Base-by-base conservation (phyloP, 306 rosid genomes). In the Corylus americana region DNA sequence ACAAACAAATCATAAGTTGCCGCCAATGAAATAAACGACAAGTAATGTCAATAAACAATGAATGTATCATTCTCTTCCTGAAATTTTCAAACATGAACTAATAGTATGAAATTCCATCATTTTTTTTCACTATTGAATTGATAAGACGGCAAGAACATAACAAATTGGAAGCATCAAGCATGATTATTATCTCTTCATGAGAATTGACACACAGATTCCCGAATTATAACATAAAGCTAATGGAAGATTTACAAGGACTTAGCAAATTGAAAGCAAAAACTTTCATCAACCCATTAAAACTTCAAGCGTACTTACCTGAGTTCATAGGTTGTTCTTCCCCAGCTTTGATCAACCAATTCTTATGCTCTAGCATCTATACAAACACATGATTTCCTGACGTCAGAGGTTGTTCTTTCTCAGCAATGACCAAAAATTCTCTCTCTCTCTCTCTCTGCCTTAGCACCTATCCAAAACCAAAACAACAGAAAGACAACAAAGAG, bases 1-100 rank as follows among this genome's bases (percentile, higher is more conserved):
- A 49, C 81, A 83, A 80, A 79, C 75, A 86, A 77, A 79, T 79
- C 78, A 86, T 85, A 73, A 90, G 89, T 77, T 80, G 67, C 83
- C 62, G 78, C 77, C 54, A 63, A 83, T 79, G 37, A 70, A 71
- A 72, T 27, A 50, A 63, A 6, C 79, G 8, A 63, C 55, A 70
- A 83, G 11, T 54, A 77, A 75, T 75, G 79, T 29, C 78, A 37
- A 50, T 48, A 29, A 75, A 25, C 68, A 76, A 77, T n/a, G 47
- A 55, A 77, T 55, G 49, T 58, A 73, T 86, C 85, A 88, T 81
- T 85, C 73, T n/a, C 72, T 66, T 74, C 68, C 48, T 29, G 82
- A 86, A 84, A 79, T 45, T 82, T 80, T 82, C 79, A 78, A 85
- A 75, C 67, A 44, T 59, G 64, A 81, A 63, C 70, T 63, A 58